Percentiles rank a stretch among this genome's conserved stretches.
phyloP scores from a whole-genome alignment of 106 monocot genomes.

The Apostasia ramifera region DNA sequence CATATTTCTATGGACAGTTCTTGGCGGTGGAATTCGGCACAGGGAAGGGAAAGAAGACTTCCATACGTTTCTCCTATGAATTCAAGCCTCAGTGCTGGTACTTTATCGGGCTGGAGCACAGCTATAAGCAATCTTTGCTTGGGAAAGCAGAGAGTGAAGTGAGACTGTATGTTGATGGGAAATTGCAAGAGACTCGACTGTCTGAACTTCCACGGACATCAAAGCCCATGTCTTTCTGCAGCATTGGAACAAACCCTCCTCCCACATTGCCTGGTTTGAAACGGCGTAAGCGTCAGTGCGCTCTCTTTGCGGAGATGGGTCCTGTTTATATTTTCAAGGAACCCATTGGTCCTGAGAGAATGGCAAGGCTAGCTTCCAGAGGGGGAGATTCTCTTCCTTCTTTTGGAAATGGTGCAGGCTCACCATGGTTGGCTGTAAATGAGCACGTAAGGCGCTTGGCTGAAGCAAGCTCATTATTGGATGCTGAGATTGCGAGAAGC shows the following conservation, averaged over 20 bases:
- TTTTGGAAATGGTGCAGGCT: slow-evolving; percentile 79
- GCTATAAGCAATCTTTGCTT: slow-evolving; percentile 70
- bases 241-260: slow-evolving; percentile 95
- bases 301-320: slow-evolving; percentile 95
- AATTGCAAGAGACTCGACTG: slow-evolving; percentile 67
- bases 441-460: slow-evolving; percentile 53
- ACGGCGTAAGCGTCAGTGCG: slow-evolving; percentile 62
- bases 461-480: slow-evolving; percentile 72
- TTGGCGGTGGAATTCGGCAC: slow-evolving; percentile 76
- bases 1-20: slow-evolving; percentile 97
- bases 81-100: slow-evolving; percentile 92
- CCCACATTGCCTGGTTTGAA: slow-evolving; percentile 84
- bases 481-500: slow-evolving; percentile 61
- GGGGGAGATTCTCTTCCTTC: slow-evolving; percentile 80
- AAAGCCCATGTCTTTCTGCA: slow-evolving; percentile 78
- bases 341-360: slow-evolving; percentile 75
- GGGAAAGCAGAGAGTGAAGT: slow-evolving; percentile 89
- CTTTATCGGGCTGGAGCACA: slow-evolving; percentile 88
- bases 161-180: slow-evolving; percentile 86
- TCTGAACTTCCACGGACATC: slow-evolving; percentile 90
- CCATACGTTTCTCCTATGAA: slow-evolving; percentile 72
- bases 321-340: slow-evolving; percentile 96
- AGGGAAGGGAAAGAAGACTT: slow-evolving; percentile 84
- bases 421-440: slow-evolving; percentile 49
- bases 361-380: slow-evolving; percentile 60